phyloP scores from a whole-genome alignment of 1,139 yeast species.

The Spencermartinsiella ligniputridi region DNA sequence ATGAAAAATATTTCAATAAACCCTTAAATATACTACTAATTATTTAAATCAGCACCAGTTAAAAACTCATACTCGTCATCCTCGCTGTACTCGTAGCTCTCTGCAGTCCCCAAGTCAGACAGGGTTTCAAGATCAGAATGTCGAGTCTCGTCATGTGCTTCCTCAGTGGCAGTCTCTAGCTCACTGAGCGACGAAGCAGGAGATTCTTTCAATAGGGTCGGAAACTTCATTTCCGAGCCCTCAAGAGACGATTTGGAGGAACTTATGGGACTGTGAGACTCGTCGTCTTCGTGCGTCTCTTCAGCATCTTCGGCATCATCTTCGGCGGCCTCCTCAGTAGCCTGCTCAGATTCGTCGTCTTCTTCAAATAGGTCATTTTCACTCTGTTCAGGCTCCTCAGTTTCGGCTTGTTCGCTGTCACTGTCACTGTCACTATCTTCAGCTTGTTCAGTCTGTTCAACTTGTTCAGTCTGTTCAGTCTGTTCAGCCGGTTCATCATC shows the following conservation, averaged over 20 bases:
- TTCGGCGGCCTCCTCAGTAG: slow-evolving; percentile 1
- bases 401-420: not conserved
- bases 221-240: slow-evolving; percentile 3
- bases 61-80: slow-evolving; percentile 20
- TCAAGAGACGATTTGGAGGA: not conserved
- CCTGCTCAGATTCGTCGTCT: not conserved
- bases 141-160: slow-evolving; percentile 3
- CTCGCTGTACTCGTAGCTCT: slow-evolving; percentile 9
- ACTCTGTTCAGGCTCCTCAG: not conserved
- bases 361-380: not conserved
- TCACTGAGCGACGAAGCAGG: not conserved
- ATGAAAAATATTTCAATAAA: not conserved
- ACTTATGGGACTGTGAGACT: not conserved
- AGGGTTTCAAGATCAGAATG: slow-evolving; percentile 3
- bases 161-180: not conserved
- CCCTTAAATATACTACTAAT: too few species aligned
- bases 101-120: slow-evolving; percentile 7
- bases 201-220: slow-evolving; percentile 4
- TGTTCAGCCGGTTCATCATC: not conserved
- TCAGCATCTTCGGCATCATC: slow-evolving; percentile 3
- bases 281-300: not conserved
- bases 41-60: slow-evolving; percentile 18
- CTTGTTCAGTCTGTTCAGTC: slow-evolving; percentile 9
- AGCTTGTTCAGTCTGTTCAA: slow-evolving; percentile 11
- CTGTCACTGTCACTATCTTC: not conserved